phyloP scores from a whole-genome alignment of 805 yeast genomes.

The Candida manassasensis region DNA sequence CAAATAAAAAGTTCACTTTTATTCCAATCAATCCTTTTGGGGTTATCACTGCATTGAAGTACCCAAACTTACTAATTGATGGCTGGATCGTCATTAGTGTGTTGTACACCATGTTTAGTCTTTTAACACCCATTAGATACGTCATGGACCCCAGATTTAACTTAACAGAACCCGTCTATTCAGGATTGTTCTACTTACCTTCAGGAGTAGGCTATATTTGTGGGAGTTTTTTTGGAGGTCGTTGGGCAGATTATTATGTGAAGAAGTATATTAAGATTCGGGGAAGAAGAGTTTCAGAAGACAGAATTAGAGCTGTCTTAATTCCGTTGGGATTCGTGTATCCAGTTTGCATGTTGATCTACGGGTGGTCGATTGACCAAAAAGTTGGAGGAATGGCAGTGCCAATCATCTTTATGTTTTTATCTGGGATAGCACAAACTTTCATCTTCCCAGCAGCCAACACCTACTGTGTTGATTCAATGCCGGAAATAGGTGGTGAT shows the following conservation, averaged over 20 bases:
- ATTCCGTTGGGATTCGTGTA: conserved; percentile 39
- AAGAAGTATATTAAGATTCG: conserved; percentile 37
- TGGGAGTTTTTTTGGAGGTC: conserved; percentile 51
- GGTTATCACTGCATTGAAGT: conserved; percentile 38
- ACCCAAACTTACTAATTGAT: conserved; percentile 41
- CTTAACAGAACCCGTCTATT: conserved; percentile 43
- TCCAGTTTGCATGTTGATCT: conserved; percentile 43
- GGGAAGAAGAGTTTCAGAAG: conserved; percentile 49
- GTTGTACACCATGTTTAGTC: conserved; percentile 46
- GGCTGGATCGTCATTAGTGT: conserved; percentile 39
- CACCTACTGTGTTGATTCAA: conserved; percentile 55
- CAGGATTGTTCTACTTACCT: conserved; percentile 51
- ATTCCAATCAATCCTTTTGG: conserved; percentile 44
- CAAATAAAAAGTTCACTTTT: conserved; percentile 31
- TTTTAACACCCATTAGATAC: conserved; percentile 52
- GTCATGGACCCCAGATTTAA: conserved; percentile 54
- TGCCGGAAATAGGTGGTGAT: conserved; percentile 51
- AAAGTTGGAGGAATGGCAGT: conserved; percentile 52
- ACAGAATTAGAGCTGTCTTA: conserved; percentile 40
- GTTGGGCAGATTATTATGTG: conserved; percentile 47
- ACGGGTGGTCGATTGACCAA: conserved; percentile 51
- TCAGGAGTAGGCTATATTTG: conserved; percentile 52
- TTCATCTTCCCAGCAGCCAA: conserved; percentile 48
- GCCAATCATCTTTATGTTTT: conserved; percentile 47
- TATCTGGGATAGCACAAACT: conserved; percentile 49